phyloP scores from a whole-genome alignment of 345 rosid genomes.

The Adansonia digitata region DNA sequence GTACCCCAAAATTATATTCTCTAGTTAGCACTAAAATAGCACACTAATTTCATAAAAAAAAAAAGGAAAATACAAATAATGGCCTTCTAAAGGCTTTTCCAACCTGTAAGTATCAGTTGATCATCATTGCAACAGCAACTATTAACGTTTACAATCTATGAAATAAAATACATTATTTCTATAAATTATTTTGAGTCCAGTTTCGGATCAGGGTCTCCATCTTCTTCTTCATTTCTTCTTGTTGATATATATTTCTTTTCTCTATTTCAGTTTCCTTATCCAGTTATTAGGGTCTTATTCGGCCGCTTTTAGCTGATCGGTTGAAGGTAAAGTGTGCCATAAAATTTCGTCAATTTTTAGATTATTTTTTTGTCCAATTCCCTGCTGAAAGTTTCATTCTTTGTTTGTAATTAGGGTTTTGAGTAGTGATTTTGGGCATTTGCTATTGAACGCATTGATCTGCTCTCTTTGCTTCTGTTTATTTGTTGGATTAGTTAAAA shows the following conservation, averaged over 20 bases:
- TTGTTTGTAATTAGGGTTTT: neutral
- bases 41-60: no score
- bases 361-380: slow-evolving; percentile 16
- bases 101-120: no score
- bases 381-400: slow-evolving; percentile 8
- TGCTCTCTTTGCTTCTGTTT: neutral
- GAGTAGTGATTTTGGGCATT: neutral
- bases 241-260: no score
- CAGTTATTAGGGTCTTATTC: slow-evolving; percentile 31
- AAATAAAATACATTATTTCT: neutral
- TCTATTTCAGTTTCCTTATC: slow-evolving; percentile 4
- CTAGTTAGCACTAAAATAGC: no score
- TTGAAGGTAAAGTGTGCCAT: slow-evolving; percentile 17
- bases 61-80: no score
- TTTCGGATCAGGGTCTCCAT: slow-evolving; percentile 25
- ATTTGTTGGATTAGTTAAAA: no score
- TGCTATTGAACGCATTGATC: slow-evolving; percentile 19
- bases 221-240: slow-evolving; percentile 21
- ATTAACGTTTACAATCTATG: no score
- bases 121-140: no score
- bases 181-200: slow-evolving; percentile 18
- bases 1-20: no score
- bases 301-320: slow-evolving; percentile 24
- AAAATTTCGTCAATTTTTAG: slow-evolving; percentile 10
- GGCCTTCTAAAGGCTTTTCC: no score